Evolutionary conservation across 805 yeast species (phyloP).

Genomic region (Metschnikowia sp.): DNA sequence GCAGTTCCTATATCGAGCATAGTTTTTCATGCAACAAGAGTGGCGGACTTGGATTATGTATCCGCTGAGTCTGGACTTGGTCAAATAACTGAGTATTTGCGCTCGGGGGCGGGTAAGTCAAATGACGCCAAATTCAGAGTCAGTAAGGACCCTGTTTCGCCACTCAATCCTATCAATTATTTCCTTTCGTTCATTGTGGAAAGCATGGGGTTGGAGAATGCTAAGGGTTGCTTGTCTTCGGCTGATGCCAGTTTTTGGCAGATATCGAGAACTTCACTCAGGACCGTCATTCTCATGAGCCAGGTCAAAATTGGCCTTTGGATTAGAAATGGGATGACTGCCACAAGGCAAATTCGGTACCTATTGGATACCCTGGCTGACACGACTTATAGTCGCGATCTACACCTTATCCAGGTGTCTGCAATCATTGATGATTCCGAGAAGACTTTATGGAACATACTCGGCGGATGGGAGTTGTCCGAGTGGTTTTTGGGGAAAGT

Average conservation of each 20-base stretch:
- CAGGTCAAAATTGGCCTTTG: constrained; percentile 66
- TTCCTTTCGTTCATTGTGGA: constrained; percentile 47
- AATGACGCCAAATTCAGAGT: constrained; percentile 41
- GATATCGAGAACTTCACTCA: constrained; percentile 55
- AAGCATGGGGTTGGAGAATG: constrained; percentile 26
- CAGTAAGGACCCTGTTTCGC: constrained; percentile 50
- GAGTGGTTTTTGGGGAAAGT: constrained; percentile 43
- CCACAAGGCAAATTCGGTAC: constrained; percentile 47
- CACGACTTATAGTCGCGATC: constrained; percentile 39
- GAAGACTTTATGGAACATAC: constrained; percentile 32
- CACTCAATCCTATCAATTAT: constrained; percentile 58
- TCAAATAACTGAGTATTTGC: constrained; percentile 27
- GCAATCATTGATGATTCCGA: constrained; percentile 38
- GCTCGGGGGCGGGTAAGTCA: constrained; percentile 22
- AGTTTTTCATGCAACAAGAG: constrained; percentile 32
- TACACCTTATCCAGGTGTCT: constrained; percentile 46
- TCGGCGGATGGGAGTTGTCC: constrained; percentile 55
- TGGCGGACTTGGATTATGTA: constrained; percentile 11
- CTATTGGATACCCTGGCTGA: constrained; percentile 47
- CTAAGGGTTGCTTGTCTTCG: constrained; percentile 12
- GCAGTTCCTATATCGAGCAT: constrained; percentile 44
- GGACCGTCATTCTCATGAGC: constrained; percentile 57
- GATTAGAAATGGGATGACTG: constrained; percentile 68
- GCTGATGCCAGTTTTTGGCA: constrained; percentile 28
- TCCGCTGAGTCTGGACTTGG: constrained; percentile 32